Evolutionary conservation across 257 asterid species (phyloP).

Genomic region (Apocynum venetum): DNA sequence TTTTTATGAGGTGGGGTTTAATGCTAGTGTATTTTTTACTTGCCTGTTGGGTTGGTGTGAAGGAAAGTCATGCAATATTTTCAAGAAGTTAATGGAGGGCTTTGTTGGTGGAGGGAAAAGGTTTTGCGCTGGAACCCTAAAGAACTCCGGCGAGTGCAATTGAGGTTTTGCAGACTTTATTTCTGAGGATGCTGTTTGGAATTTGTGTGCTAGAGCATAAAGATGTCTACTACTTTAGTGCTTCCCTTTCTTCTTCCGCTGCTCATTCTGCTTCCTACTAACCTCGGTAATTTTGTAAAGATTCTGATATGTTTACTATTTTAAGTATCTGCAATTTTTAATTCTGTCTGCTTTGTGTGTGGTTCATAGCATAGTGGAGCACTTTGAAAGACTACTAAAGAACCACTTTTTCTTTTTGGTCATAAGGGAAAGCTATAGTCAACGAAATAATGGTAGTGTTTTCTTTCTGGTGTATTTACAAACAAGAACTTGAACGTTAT

Average conservation of each 20-base stretch:
- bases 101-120: constrained; percentile 29
- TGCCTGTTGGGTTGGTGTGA: constrained; percentile 7
- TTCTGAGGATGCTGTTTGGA: constrained; percentile 51
- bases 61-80: constrained; percentile 44
- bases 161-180: constrained; percentile 21
- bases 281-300: constrained; percentile 40
- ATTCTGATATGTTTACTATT: background rate
- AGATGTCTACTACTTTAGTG: constrained; percentile 38
- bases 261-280: constrained; percentile 50
- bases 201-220: constrained; percentile 47
- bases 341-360: background rate
- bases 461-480: background rate
- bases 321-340: background rate
- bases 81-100: constrained; percentile 40
- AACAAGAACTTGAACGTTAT: background rate
- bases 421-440: background rate
- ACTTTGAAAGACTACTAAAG: background rate
- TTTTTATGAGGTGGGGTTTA: constrained; percentile 38
- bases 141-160: constrained; percentile 26
- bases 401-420: background rate
- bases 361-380: background rate
- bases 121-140: constrained; percentile 38
- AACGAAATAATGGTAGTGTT: background rate
- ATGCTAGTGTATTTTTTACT: constrained; percentile 8
- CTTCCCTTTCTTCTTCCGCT: constrained; percentile 55